Evolutionary conservation across 1,139 yeast genomes (phyloP), one percentile per base, ranked within the genome.

Genomic region (Pichia sp.): DNA sequence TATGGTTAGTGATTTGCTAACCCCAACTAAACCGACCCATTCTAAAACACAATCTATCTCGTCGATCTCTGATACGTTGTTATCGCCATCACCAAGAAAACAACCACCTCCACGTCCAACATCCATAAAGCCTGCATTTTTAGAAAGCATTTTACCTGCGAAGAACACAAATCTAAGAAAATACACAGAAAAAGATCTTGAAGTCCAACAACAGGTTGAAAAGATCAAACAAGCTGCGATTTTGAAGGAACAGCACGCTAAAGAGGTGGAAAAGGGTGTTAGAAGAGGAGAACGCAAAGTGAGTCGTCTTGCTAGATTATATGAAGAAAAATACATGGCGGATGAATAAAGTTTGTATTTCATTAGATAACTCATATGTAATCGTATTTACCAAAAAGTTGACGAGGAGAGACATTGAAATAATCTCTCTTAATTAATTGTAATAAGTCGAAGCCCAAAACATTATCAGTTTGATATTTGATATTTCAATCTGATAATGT

Each of bases 251-350:
- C 34, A 46, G 31, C 48, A 48, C 21, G 53, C 52, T 18, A 51
- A 45, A 24, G 55, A 48, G 36, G 48, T 48, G 19, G 55, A 47
- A 36, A 20, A 38, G 10, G 51, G 54, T 36, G 54, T 44, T 18
- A 42, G 47, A 22, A 44, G 51, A 28, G 56, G 52, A 12, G 64
- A 81, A 38, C 61, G 81, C 30, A 77, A 75, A 57, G 83, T 78
- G 11, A 73, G 81, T 17, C 73, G 76, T 54, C 65, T 78, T 51
- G 77, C 82, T 5, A 66, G 63, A 53, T 59, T 77, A 46, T 78
- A 73, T 53, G 83, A 78, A 58, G 80, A 77, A 55, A 66, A 79
- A 51, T 65, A 73, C 7, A 40, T 59, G 51, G 20, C 18, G 43
- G 35, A 34, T 37, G 38, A 36, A 11, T 47, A 44, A 24, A n/a